Evolutionary conservation across 352 stramenopile genomes (phyloP), one percentile per base, ranked within the genome.

Genomic region (Phytopythium cucurbitacearum): DNA sequence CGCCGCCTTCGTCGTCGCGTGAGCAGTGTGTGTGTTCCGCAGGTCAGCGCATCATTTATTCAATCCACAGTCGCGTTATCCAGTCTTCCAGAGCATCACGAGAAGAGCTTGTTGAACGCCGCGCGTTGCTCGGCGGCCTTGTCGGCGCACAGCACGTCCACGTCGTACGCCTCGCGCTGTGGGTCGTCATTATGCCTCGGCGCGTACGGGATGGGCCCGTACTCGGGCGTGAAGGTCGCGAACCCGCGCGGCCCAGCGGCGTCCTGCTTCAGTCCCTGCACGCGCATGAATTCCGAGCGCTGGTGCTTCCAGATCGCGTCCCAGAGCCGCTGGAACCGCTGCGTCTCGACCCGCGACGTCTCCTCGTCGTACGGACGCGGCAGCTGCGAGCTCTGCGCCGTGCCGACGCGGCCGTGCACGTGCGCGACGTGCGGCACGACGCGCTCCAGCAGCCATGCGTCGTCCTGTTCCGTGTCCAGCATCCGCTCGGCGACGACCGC

Each of bases 141-240:
- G n/a, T 72, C 56, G 12, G 53, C 62, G 15, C 73, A 85, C 5
- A 85, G 57, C 37, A 52, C 58, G 39, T 87, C 76, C 39, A 87
- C 56, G 56, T 85, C 67, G 55, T 85, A 84, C 3, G 68, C 69
- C 39, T 80, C 72, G 0, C 55, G 48, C 6, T 69, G 59, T 10
- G 38, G 28, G 15, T 78, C 40, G 3, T 65, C 49, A 6, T 55
- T 51, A 15, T 77, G 56, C 1, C 63, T 59, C 8, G 71, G 76
- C 0, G 76, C 73, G 62, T 89, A 89, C 51, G 79, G 76, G 13
- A 76, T 71, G 0, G 79, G 76, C n/a, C 79, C 79, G 47, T 89
- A 89, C 62, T 89, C 79, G 5, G 79, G 73, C 32, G 79, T 89
- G 61, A 89, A 87, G 33, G 76, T 89, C 37, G 76, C 62, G 21